Evolutionary conservation across 768 basidiomycete genomes (phyloP).

Genomic region (Panus rudis): DNA sequence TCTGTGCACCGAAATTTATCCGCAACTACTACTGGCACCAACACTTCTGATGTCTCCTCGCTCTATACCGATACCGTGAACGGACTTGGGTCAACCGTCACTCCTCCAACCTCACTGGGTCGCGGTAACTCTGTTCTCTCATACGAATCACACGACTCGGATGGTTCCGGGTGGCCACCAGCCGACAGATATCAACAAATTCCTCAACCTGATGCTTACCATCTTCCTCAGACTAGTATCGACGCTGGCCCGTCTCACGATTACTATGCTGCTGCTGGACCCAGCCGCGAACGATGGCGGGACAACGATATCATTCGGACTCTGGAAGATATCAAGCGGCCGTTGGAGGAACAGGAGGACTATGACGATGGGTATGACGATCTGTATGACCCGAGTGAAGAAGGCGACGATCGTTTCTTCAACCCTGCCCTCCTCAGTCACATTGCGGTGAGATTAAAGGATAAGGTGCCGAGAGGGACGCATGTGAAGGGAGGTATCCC

Average conservation of each 20-base stretch:
- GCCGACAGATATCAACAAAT: too few relatives aligned
- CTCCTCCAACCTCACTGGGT: conserved; percentile 19
- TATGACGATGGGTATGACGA: conserved; percentile 50
- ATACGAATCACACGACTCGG: conserved; percentile 17
- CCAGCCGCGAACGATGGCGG: conserved; percentile 15
- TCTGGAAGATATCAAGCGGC: conserved; percentile 27
- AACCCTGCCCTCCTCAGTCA: conserved; percentile 85
- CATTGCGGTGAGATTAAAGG: conserved; percentile 81
- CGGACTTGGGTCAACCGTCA: conserved; percentile 6
- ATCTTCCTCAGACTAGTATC: conserved; percentile 5
- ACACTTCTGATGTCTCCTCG: too few relatives aligned
- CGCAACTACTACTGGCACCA: conserved; percentile 6
- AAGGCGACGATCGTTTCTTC: conserved; percentile 70
- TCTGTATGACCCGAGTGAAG: conserved; percentile 43
- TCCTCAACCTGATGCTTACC: conserved; percentile 8
- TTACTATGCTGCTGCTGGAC: conserved; percentile 13
- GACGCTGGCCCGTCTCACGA: conserved; percentile 26
- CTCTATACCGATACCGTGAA: too few relatives aligned
- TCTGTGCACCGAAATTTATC: conserved; percentile 8
- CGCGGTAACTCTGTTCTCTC: conserved; percentile 25
- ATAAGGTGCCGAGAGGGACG: conserved; percentile 79
- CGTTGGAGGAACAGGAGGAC: conserved; percentile 39
- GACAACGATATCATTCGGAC: conserved; percentile 22
- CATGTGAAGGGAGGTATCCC: conserved; percentile 93
- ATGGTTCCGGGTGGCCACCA: conserved; percentile 13